Base-by-base conservation (phyloP, 2,329 filamentous ascomycete genomes). In the Calonectria multiphialidica region DNA sequence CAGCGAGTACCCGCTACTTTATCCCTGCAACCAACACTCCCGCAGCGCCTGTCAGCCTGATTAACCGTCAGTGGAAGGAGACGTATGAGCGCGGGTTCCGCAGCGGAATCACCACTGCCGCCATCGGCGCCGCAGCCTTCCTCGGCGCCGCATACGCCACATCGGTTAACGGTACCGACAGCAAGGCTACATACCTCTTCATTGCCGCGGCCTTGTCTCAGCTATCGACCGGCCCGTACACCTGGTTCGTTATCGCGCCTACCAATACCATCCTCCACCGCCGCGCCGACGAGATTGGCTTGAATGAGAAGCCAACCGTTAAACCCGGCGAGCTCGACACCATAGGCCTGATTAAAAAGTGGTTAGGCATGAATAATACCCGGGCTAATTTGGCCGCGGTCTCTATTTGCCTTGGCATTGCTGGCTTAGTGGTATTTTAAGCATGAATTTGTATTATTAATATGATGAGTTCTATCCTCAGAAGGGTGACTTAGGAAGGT, bases 21-120 rank as follows among this genome's bases (percentile, higher is more conserved):
- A 62, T 62, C 25, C 40, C 57, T 15, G 37, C 57, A 45, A 62
- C 57, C 37, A 42, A 62, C 57, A 45, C 57, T 30, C 13, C 25
- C 7, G 57, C 57, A 16, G 25, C 37, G 7, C 40, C 57, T 3
- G 10, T 62, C 23, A 18, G 45, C 23, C 25, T 62, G 23, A 45
- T 62, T 25, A 62, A 62, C 57, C 57, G 57, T 21, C 57, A 62
- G 18, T 62, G 57, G 57, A 62, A 62, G 25, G 57, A 62, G 40
- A 23, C 44, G 23, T 62, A 62, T 45, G 37, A 45, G 25, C 57
- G 37, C 21, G 57, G 57, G 16, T 62, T 62, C 23, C 40, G 37
- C 10, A 37, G 37, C 18, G 57, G 57, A 7, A 62, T 40, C 23
- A n/a, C 57, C 16, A 62, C 37, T 5, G 57, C 37, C 8, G 5